Conservation (phyloP, 1,284 basidiomycete genomes). For the Calocybe gambosa region DNA sequence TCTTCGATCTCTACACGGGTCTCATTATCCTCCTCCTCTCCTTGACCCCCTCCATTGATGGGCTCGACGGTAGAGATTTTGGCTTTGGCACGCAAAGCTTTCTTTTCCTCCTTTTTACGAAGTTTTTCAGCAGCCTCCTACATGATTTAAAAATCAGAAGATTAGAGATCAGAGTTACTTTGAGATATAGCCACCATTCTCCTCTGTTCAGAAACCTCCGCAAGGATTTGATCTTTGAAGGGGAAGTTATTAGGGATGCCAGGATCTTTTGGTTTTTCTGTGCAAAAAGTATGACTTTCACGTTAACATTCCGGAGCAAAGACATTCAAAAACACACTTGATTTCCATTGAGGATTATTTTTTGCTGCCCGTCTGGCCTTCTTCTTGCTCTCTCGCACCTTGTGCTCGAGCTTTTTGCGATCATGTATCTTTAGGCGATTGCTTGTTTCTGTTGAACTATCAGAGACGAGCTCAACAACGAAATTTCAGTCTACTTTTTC, state of each 20-base stretch:
- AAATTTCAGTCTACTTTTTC: slow-evolving; percentile 49
- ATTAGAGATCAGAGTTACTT: not conserved
- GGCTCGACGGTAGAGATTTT: slow-evolving; percentile 20
- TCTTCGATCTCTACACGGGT: slow-evolving; percentile 24
- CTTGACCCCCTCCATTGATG: slow-evolving; percentile 24
- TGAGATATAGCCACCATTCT: slow-evolving; percentile 47
- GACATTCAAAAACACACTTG: slow-evolving; percentile 56
- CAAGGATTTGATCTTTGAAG: slow-evolving; percentile 94
- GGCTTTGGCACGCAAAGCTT: slow-evolving; percentile 27
- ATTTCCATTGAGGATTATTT: slow-evolving; percentile 88
- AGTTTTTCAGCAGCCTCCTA: slow-evolving; percentile 69
- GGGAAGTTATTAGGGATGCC: slow-evolving; percentile 98
- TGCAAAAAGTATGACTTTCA: not conserved
- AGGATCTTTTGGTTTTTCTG: slow-evolving; percentile 78
- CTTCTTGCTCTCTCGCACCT: slow-evolving; percentile 72
- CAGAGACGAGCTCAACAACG: not conserved
- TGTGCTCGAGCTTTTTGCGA: slow-evolving; percentile 74
- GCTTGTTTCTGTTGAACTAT: slow-evolving; percentile 66
- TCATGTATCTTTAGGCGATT: slow-evolving; percentile 73
- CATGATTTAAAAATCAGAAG: not conserved
- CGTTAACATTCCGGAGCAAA: not conserved
- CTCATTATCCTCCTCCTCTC: slow-evolving; percentile 10
- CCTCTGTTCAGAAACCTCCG: slow-evolving; percentile 81
- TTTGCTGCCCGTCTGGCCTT: slow-evolving; percentile 78
- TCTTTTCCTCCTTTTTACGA: slow-evolving; percentile 56